phyloP scores from a whole-genome alignment of 2,329 filamentous ascomycete genomes.

The Beauveria asiatica region DNA sequence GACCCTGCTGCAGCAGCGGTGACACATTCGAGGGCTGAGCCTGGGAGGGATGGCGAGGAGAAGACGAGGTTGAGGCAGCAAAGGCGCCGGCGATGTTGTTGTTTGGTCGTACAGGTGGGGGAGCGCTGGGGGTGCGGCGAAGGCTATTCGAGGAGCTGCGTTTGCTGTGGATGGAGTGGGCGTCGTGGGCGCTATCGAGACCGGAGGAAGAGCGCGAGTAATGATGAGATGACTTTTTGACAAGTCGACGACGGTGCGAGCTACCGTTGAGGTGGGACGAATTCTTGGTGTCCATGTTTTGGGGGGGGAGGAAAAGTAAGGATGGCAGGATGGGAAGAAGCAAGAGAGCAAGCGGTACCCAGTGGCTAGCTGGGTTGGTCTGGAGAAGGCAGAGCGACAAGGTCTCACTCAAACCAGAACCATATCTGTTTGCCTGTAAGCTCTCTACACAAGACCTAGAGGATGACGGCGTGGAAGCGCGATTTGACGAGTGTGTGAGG shows the following conservation, averaged over 20 bases:
- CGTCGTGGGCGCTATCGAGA: slow-evolving; percentile 45
- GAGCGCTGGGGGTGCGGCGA: slow-evolving; percentile 52
- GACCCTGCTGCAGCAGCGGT: slow-evolving; percentile 35
- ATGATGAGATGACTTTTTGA: slow-evolving; percentile 50
- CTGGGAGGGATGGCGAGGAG: slow-evolving; percentile 37
- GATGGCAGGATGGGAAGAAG: neutral
- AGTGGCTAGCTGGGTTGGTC: neutral
- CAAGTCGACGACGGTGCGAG: slow-evolving; percentile 51
- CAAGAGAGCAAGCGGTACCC: neutral
- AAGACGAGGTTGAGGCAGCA: slow-evolving; percentile 33
- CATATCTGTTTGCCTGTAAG: slow-evolving; percentile 1
- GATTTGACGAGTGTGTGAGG: neutral
- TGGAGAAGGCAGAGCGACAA: neutral
- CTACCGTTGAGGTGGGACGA: slow-evolving; percentile 34
- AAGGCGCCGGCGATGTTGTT: slow-evolving; percentile 33
- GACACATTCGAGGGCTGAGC: slow-evolving; percentile 37
- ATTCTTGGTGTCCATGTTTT: slow-evolving; percentile 38
- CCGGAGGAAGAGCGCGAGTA: slow-evolving; percentile 39
- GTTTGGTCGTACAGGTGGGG: slow-evolving; percentile 41
- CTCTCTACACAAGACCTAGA: neutral
- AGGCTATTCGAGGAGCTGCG: slow-evolving; percentile 52
- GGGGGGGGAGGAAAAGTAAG: neutral
- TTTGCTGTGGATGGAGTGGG: slow-evolving; percentile 51
- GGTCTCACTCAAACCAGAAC: neutral
- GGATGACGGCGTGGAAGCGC: neutral